A percentile compares a stretch with the other conserved stretches of the same genome.
phyloP scores from a whole-genome alignment of 2,329 filamentous ascomycete species.

The Epichloe uncinata region DNA sequence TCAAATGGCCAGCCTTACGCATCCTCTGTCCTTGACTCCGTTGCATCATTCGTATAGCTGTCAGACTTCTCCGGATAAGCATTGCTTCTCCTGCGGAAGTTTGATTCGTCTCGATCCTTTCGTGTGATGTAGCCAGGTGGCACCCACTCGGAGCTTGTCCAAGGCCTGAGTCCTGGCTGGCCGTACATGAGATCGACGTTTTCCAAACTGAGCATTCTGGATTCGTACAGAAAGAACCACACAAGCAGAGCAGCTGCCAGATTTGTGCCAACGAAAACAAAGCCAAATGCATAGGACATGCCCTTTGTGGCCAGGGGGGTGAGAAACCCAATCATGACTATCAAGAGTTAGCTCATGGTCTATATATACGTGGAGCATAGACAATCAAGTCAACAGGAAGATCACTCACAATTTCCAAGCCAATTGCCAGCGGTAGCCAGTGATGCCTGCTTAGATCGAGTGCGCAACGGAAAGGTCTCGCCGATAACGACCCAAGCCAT shows the following conservation, averaged over 20 bases:
- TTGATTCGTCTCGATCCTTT: conserved; percentile 20
- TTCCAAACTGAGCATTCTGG: conserved; percentile 51
- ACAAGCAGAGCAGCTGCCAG: conserved; percentile 44
- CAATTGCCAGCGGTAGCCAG: conserved; percentile 42
- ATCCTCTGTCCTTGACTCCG: conserved; percentile 3
- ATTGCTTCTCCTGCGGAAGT: conserved; percentile 12
- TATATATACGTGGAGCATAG: neutral
- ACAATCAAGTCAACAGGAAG: neutral
- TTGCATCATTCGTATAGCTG: conserved; percentile 2
- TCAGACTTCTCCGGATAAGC: conserved; percentile 4
- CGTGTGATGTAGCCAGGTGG: conserved; percentile 30
- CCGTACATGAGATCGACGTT: conserved; percentile 62
- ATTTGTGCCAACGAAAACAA: conserved; percentile 52
- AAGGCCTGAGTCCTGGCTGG: conserved; percentile 41
- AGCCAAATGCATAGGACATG: conserved; percentile 51
- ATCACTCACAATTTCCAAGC: conserved; percentile 40
- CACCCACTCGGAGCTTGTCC: conserved; percentile 43
- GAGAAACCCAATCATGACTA: conserved; percentile 52
- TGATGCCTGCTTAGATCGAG: conserved; percentile 40
- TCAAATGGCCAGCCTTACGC: neutral
- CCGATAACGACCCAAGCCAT: conserved; percentile 56
- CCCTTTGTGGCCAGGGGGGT: conserved; percentile 47
- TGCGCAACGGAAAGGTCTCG: conserved; percentile 49
- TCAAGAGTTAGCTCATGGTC: neutral
- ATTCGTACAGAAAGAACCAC: conserved; percentile 59